phyloP scores from a whole-genome alignment of 148 eudicot species.

The Camellia lanceoleosa region DNA sequence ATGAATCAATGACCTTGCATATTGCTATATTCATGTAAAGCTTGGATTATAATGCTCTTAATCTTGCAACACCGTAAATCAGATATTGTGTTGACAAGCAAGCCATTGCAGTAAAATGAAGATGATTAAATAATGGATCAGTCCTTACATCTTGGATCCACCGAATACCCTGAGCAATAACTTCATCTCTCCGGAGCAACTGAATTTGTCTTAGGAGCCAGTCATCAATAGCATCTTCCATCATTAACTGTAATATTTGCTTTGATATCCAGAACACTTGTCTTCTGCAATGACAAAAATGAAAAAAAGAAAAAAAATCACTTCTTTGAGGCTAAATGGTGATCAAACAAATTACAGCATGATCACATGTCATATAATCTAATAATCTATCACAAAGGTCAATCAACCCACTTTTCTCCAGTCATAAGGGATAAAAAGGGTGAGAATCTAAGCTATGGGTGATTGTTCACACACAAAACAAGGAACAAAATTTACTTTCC shows the following conservation, averaged over 20 bases:
- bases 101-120: neutral
- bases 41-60: neutral
- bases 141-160: slow-evolving; percentile 90
- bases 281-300: slow-evolving; percentile 52
- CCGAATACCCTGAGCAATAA: slow-evolving; percentile 72
- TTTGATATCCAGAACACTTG: slow-evolving; percentile 99
- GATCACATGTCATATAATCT: too few relatives aligned
- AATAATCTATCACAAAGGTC: neutral
- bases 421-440: neutral
- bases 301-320: neutral
- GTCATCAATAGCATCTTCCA: slow-evolving; percentile 99
- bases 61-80: neutral
- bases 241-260: slow-evolving; percentile 86
- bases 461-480: neutral
- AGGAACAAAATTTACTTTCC: neutral
- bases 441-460: neutral
- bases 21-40: neutral
- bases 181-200: slow-evolving; percentile 82
- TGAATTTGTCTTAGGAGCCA: slow-evolving; percentile 88
- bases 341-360: neutral
- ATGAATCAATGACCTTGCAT: neutral
- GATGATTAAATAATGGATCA: neutral
- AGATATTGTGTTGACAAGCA: neutral
- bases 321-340: slow-evolving; percentile 3
- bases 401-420: neutral